Conservation (phyloP, 768 basidiomycete species). For the Filobasidium floriforme region DNA sequence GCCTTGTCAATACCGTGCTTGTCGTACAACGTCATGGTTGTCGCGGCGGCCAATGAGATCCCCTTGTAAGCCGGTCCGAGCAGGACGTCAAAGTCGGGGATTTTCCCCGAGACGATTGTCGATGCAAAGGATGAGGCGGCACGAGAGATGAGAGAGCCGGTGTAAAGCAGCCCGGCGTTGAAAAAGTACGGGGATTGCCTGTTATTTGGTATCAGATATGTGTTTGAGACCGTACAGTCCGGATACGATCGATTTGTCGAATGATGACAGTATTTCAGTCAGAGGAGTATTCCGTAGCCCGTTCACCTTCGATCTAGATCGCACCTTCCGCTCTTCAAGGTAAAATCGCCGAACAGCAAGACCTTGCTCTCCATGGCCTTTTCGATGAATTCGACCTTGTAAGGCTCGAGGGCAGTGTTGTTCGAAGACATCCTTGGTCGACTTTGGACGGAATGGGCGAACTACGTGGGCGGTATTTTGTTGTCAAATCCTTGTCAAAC, state of each 20-base stretch:
- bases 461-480: too few species aligned
- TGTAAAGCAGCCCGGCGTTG: constrained; percentile 82
- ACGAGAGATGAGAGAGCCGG: constrained; percentile 68
- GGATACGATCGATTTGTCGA: not conserved
- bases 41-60: constrained; percentile 81
- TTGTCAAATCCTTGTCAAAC: too few species aligned
- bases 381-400: constrained; percentile 45
- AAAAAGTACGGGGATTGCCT: constrained; percentile 94
- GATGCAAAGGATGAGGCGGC: constrained; percentile 76
- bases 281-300: not conserved
- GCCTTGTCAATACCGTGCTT: constrained; percentile 61
- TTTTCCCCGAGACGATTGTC: constrained; percentile 59
- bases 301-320: constrained; percentile 31
- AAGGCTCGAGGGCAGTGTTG: constrained; percentile 28
- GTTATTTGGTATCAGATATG: constrained; percentile 17
- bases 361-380: constrained; percentile 42
- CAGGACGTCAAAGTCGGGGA: constrained; percentile 63
- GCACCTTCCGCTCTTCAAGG: constrained; percentile 88
- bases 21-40: constrained; percentile 65
- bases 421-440: not conserved
- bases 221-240: not conserved
- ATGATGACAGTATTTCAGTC: not conserved
- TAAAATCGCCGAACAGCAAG: constrained; percentile 72
- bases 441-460: too few species aligned
- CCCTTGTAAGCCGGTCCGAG: constrained; percentile 98